Evolutionary conservation across 2,329 filamentous ascomycete species (phyloP).

Genomic region (Rutstroemia sp.): DNA sequence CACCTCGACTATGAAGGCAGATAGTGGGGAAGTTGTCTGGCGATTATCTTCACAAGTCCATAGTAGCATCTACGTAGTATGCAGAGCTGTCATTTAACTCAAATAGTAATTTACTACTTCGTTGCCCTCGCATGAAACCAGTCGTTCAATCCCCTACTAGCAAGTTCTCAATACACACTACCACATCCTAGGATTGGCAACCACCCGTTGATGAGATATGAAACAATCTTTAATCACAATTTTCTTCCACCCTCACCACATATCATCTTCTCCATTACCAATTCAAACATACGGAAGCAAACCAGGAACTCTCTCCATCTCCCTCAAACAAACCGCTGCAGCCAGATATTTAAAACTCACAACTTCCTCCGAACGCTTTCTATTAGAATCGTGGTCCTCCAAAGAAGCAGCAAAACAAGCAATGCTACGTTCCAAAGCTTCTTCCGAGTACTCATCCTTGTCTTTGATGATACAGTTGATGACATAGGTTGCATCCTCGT

Average conservation of each 20-base stretch:
- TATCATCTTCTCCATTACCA: not conserved
- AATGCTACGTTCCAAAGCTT: constrained; percentile 40
- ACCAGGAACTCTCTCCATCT: constrained; percentile 32
- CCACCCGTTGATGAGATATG: too few species aligned
- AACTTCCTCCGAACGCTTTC: constrained; percentile 30
- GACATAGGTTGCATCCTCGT: constrained; percentile 34
- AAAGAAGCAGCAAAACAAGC: constrained; percentile 40
- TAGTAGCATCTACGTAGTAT: too few species aligned
- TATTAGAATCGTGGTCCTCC: constrained; percentile 25
- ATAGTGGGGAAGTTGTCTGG: too few species aligned
- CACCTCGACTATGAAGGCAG: too few species aligned
- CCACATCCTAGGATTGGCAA: too few species aligned
- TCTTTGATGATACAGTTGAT: constrained; percentile 38
- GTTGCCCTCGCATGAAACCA: too few species aligned
- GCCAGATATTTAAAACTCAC: constrained; percentile 47
- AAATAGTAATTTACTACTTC: too few species aligned
- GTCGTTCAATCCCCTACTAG: too few species aligned
- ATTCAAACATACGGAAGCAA: not conserved
- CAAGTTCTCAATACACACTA: too few species aligned
- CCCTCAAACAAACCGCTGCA: constrained; percentile 41
- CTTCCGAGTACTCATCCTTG: constrained; percentile 29
- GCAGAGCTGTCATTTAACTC: too few species aligned
- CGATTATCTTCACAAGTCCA: too few species aligned
- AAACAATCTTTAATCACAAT: too few species aligned
- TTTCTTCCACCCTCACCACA: not conserved